These are phyloP conservation scores for Brassica incana DNA, from an alignment of 345 rosid genomes.

Conservation along the genomic window DNA sequence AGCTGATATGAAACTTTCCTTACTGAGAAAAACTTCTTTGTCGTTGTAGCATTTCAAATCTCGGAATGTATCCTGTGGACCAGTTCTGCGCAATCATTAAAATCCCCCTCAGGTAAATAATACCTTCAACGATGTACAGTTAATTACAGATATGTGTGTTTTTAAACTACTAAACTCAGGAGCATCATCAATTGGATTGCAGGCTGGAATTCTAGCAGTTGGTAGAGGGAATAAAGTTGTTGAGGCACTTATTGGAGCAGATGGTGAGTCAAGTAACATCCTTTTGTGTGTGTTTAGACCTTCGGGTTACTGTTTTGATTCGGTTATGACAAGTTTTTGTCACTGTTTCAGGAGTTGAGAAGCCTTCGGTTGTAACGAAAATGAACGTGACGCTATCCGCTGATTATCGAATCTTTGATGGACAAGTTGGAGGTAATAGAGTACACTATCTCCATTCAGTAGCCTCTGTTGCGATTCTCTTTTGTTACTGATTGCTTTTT, in stretches of 20 bases:
- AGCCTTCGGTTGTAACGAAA: constrained; percentile 65
- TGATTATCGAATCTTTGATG: constrained; percentile 91
- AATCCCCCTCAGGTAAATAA: constrained; percentile 86
- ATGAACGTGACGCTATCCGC: constrained; percentile 86
- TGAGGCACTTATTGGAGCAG: constrained; percentile 64
- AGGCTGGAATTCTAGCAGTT: constrained; percentile 94
- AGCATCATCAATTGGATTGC: constrained; percentile 33
- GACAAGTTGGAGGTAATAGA: constrained; percentile 79
- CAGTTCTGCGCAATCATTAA: constrained; percentile 93
- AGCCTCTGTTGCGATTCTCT: constrained; percentile 1
- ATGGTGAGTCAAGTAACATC: constrained; percentile 53
- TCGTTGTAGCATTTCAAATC: constrained; percentile 83
- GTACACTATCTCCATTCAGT: not conserved
- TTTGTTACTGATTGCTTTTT: constrained; percentile 19
- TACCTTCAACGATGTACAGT: not conserved
- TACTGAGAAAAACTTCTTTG: constrained; percentile 15
- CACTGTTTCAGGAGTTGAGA: constrained; percentile 61
- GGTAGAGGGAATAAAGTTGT: constrained; percentile 93
- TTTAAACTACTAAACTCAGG: not conserved
- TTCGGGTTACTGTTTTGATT: not conserved
- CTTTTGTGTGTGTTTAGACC: not conserved
- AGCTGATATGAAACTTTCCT: not conserved
- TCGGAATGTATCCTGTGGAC: constrained; percentile 98
- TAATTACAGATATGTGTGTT: not conserved
- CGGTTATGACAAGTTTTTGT: constrained; percentile 3